Base-by-base conservation (phyloP, 2,329 filamentous ascomycete genomes). In the Sporothrix phasma region DNA sequence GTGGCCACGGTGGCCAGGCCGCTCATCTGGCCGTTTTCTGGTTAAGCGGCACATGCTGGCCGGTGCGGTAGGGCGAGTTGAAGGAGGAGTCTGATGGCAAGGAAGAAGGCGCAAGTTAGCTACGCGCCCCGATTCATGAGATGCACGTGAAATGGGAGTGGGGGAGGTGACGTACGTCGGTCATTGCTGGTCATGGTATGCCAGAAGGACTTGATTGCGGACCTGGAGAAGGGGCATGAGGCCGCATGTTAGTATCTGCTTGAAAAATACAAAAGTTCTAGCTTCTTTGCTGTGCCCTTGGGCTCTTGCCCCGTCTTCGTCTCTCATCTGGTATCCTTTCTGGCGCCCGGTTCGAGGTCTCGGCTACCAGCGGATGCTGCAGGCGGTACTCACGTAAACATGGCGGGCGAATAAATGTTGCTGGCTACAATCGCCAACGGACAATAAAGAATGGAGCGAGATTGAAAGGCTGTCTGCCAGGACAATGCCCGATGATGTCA, bases 11-110 rank as follows among this genome's bases (percentile, higher is more conserved):
- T 92, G 47, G 91, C 93, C 72, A 97, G 83, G 67, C 90, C 88
- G 69, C 87, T 86, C 76, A 92, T 87, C 69, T 91, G 85, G 75
- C 86, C 88, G 76, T 66, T 67, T 43, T 68, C 69, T 31, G 92
- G 68, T 88, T 87, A 66, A 97, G 84, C 67, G 92, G 92, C 66
- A 96, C 89, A 77, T 97, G 93, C 73, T 89, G 87, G 68, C 92
- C 92, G 66, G 89, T 90, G 73, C 92, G 88, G 78, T 96, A 95
- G 60, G 94, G 92, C 66, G 93, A 96, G 78, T 99, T 90, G 80
- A 88, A 90, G 67, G 87, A 88, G 68, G 94, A 96, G 79, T 99
- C 94, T 96, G 64, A 13, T 67, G 15, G 34, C 2, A 47, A 54
- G 37, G 19, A 37, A 58, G 43, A 19, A 51, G 19, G 26, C 19